Evolutionary conservation across 306 rosid species (phyloP).

Genomic region (barrel medic (Medicago truncatula)): MtrunA17r5.0-ANR NC_053042.1:36224001-36224500

Average conservation of each 20-base stretch:
- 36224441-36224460: neutral
- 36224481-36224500: neutral
- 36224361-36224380: neutral
- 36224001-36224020: no score
- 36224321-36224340: neutral
- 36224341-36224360: neutral
- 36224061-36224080: no score
- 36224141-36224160: neutral
- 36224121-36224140: no score
- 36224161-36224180: slow-evolving; percentile 7
- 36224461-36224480: neutral
- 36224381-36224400: neutral
- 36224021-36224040: no score
- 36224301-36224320: neutral
- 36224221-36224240: neutral
- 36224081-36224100: no score
- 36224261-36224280: neutral
- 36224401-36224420: neutral
- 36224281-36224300: neutral
- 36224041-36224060: no score
- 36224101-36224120: no score
- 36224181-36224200: neutral
- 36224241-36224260: neutral
- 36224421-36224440: neutral
- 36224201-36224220: neutral